A percentile compares a stretch with the other conserved stretches of the same genome.
Conservation (phyloP, 225 moss, liverwort and hornwort genomes). For the Straminergon stramineum region DNA sequence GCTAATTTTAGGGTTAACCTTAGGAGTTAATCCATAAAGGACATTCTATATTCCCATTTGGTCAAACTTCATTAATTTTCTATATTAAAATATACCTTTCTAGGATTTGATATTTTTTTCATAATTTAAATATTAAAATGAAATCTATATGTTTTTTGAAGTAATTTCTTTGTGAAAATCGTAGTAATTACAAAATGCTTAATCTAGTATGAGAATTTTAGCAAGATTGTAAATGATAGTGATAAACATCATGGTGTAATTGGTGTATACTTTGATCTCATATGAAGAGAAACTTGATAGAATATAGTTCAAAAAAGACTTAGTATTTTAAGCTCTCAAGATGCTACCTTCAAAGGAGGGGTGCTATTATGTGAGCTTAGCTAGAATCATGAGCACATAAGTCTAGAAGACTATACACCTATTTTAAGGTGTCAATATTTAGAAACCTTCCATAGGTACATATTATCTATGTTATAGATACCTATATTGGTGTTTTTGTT, state of each 20-base stretch:
- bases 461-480: no score
- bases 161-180: neutral
- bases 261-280: accelerated
- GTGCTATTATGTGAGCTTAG: no score
- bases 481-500: no score
- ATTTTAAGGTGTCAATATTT: no score
- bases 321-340: neutral
- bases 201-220: neutral
- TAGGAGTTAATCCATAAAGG: neutral
- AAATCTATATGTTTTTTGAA: neutral
- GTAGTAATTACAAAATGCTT: neutral
- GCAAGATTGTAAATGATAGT: neutral
- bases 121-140: neutral
- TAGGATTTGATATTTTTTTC: neutral
- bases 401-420: no score
- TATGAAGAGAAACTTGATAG: accelerated
- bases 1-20: neutral
- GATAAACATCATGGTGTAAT: neutral
- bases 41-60: neutral
- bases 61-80: neutral
- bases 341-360: neutral
- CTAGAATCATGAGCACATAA: no score
- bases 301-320: neutral
- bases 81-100: no score
- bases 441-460: no score